phyloP scores from a whole-genome alignment of 1,284 basidiomycete genomes.

The Chalciporus sp. region DNA sequence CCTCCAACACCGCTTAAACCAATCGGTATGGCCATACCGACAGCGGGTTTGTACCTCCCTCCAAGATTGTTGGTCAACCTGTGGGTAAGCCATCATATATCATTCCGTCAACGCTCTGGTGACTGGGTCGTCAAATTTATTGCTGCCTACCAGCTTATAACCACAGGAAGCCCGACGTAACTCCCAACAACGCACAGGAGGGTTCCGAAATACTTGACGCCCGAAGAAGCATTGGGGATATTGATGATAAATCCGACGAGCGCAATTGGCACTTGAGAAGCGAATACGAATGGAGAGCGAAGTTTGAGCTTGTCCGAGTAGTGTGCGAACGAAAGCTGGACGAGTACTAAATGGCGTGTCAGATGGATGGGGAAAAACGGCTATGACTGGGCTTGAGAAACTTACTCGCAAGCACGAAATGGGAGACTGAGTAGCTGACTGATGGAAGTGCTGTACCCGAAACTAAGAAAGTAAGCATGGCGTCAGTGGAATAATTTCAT shows the following conservation, averaged over 20 bases:
- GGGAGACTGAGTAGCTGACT: conserved; percentile 68
- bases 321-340: conserved; percentile 53
- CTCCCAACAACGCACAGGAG: conserved; percentile 63
- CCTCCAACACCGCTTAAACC: conserved; percentile 45
- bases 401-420: conserved; percentile 65
- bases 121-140: too few species aligned
- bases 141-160: conserved; percentile 59
- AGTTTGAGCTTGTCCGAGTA: conserved; percentile 62
- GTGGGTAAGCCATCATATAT: too few species aligned
- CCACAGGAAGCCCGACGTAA: conserved; percentile 63
- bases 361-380: neutral
- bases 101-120: too few species aligned
- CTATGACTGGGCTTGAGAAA: neutral
- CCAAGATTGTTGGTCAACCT: conserved; percentile 51
- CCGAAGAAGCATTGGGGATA: conserved; percentile 43
- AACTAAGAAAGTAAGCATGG: conserved; percentile 39
- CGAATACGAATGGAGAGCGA: conserved; percentile 63
- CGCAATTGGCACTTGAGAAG: conserved; percentile 53
- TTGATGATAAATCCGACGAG: conserved; percentile 69
- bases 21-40: conserved; percentile 47
- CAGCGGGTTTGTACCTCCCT: conserved; percentile 52
- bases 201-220: conserved; percentile 68
- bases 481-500: conserved; percentile 66
- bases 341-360: conserved; percentile 43
- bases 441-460: conserved; percentile 57